A percentile compares a stretch with the other conserved stretches of the same genome.
Evolutionary conservation across 225 moss, liverwort and hornwort genomes (phyloP).

Genomic region (Rhytidiadelphus loreus): DNA sequence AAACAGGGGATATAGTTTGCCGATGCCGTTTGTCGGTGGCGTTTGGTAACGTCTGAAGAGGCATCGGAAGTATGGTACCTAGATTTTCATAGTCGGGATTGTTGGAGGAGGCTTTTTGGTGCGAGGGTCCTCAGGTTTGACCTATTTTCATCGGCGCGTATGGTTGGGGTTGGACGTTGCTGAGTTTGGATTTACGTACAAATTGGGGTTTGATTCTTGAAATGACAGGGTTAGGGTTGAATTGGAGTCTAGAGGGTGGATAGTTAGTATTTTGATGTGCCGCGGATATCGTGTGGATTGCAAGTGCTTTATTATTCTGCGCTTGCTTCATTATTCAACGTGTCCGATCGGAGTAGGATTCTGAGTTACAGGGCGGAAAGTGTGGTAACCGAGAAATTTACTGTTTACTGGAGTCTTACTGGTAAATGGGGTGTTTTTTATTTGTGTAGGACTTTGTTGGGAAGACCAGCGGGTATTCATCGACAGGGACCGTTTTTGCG

Average conservation of each 20-base stretch:
- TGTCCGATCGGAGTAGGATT: background rate
- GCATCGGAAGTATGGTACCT: background rate
- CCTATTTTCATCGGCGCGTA: background rate
- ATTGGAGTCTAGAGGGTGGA: background rate
- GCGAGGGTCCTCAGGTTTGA: background rate
- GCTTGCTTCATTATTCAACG: background rate
- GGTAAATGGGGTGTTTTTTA: background rate
- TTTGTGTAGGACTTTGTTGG: background rate
- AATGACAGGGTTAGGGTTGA: slow-evolving; percentile 2
- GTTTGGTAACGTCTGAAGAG: background rate
- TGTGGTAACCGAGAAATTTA: background rate
- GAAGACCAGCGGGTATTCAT: background rate
- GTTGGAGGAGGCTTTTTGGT: background rate
- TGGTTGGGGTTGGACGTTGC: background rate
- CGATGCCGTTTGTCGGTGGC: slow-evolving; percentile 2
- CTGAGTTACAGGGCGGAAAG: background rate
- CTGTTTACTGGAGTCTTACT: background rate
- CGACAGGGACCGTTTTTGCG: background rate
- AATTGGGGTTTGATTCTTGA: background rate
- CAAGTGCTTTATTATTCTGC: background rate
- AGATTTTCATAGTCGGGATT: background rate
- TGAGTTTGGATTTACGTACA: background rate
- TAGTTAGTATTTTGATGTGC: background rate
- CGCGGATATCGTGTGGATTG: background rate
- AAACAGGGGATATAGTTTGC: background rate